Conservation (phyloP, 805 yeast species). For the Candida golubevii region DNA sequence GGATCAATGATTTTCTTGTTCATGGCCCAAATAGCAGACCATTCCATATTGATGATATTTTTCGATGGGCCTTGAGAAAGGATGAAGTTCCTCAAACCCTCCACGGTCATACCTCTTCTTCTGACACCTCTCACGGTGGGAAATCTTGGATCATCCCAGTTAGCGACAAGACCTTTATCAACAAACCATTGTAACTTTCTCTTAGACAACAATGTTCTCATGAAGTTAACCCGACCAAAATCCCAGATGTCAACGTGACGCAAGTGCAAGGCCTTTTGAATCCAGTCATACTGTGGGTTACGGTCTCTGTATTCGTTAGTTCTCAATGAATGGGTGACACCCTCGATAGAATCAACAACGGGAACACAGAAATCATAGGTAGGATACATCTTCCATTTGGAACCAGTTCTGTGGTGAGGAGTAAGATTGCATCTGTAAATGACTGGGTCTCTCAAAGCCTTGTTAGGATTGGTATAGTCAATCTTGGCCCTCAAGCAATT, state of each 20-base stretch:
- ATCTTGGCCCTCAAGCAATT: constrained; percentile 96
- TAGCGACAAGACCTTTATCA: constrained; percentile 77
- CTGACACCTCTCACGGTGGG: constrained; percentile 99
- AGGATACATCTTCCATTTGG: constrained; percentile 93
- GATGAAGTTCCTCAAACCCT: constrained; percentile 91
- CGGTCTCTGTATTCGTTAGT: constrained; percentile 99
- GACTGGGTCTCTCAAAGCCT: constrained; percentile 96
- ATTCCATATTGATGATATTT: constrained; percentile 93
- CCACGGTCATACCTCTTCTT: constrained; percentile 99
- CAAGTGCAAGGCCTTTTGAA: constrained; percentile 71
- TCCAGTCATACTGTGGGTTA: constrained; percentile 97
- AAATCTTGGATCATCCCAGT: constrained; percentile 99
- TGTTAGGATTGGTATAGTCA: constrained; percentile 85
- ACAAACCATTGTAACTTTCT: constrained; percentile 99
- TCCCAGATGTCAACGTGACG: constrained; percentile 98
- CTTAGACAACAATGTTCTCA: constrained; percentile 91
- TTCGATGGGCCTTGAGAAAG: constrained; percentile 97
- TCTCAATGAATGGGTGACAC: constrained; percentile 96
- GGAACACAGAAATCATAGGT: constrained; percentile 99
- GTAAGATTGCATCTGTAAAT: constrained; percentile 95
- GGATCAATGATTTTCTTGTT: constrained; percentile 98
- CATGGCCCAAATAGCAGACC: constrained; percentile 97
- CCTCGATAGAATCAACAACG: constrained; percentile 90
- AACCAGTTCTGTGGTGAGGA: constrained; percentile 96
- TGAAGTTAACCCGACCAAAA: constrained; percentile 94